phyloP scores from a whole-genome alignment of 495 filamentous ascomycete species.

The Aspergillus leporis region DNA sequence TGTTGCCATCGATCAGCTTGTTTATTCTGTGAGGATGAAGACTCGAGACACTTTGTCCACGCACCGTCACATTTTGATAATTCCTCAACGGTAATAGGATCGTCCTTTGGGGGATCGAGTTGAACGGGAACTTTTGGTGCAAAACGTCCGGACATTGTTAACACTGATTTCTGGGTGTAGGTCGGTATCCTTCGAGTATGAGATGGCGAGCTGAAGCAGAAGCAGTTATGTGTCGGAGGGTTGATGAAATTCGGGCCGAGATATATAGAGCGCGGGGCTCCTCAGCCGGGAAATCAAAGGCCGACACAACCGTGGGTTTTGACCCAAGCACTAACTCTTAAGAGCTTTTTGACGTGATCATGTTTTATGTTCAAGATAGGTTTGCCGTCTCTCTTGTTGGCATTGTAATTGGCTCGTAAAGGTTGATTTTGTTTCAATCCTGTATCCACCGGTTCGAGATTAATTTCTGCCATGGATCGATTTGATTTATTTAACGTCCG shows the following conservation, averaged over 20 bases:
- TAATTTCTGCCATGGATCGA: too few relatives aligned
- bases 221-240: background rate
- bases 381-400: background rate
- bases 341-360: background rate
- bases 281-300: conserved; percentile 18
- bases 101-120: conserved; percentile 84
- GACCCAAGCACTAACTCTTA: too few relatives aligned
- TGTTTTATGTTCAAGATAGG: background rate
- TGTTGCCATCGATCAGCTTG: background rate
- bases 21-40: background rate
- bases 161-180: conserved; percentile 1
- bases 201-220: background rate
- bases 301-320: conserved; percentile 15
- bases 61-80: conserved; percentile 81
- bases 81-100: conserved; percentile 73
- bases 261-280: conserved; percentile 17
- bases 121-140: conserved; percentile 80
- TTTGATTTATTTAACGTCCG: too few relatives aligned
- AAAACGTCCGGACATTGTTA: conserved; percentile 60
- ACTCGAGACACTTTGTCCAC: conserved; percentile 5
- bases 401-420: too few relatives aligned
- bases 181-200: background rate
- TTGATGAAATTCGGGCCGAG: background rate
- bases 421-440: too few relatives aligned
- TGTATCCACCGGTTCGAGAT: too few relatives aligned